Conservation (phyloP, 805 yeast genomes). For the Kodamaea restingae region DNA sequence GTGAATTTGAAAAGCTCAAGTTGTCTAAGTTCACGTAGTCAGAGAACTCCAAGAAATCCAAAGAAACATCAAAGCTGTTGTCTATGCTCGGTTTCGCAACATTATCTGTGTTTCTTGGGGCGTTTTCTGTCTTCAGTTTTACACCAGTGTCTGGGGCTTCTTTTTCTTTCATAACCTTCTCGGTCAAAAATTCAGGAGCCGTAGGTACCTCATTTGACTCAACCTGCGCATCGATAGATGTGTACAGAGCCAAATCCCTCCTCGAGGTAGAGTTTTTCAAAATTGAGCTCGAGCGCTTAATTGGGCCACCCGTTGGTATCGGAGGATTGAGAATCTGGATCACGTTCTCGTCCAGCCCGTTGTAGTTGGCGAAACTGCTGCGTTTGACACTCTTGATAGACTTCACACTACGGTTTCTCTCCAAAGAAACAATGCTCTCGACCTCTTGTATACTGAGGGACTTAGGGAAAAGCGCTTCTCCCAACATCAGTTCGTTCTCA, state of each 20-base stretch:
- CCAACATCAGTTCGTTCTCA: slow-evolving; percentile 25
- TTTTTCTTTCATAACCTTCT: too few relatives aligned
- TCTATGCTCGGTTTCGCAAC: too few relatives aligned
- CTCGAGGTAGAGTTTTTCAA: slow-evolving; percentile 32
- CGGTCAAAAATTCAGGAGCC: too few relatives aligned
- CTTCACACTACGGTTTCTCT: slow-evolving; percentile 57
- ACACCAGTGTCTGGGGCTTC: too few relatives aligned
- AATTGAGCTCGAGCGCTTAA: slow-evolving; percentile 35
- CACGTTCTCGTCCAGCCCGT: slow-evolving; percentile 40
- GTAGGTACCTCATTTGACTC: not conserved
- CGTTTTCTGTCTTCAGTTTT: too few relatives aligned
- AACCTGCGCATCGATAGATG: slow-evolving; percentile 9
- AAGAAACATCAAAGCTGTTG: slow-evolving; percentile 13
- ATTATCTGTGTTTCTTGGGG: too few relatives aligned
- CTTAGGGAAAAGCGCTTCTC: slow-evolving; percentile 67
- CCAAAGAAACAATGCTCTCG: slow-evolving; percentile 68
- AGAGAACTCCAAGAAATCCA: slow-evolving; percentile 38
- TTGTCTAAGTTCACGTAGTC: slow-evolving; percentile 40
- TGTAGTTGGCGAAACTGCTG: slow-evolving; percentile 36
- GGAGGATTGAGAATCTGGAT: slow-evolving; percentile 22
- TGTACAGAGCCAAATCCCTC: slow-evolving; percentile 15
- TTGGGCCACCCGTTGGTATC: slow-evolving; percentile 15
- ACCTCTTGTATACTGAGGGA: slow-evolving; percentile 63
- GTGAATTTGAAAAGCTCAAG: slow-evolving; percentile 28
- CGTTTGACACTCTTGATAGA: slow-evolving; percentile 42